These are phyloP conservation scores for Rhynchosporium graminicola DNA, from an alignment of 2,329 filamentous ascomycete species.

Conservation along the genomic window DNA sequence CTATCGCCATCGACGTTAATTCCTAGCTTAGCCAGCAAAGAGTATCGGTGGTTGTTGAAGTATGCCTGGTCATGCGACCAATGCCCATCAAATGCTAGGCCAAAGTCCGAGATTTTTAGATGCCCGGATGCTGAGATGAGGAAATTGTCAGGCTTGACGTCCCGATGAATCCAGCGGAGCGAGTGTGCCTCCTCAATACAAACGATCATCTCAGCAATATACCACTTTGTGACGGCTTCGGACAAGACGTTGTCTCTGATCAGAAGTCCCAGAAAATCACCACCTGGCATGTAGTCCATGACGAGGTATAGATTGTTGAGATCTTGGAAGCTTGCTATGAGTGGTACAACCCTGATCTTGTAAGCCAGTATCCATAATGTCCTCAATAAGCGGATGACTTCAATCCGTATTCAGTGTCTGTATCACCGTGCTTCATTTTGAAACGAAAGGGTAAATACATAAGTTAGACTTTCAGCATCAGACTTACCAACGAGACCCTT, in stretches of 20 bases:
- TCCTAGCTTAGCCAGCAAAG: constrained; percentile 72
- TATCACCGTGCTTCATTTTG: not conserved
- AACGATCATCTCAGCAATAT: constrained; percentile 93
- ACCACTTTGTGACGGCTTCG: constrained; percentile 79
- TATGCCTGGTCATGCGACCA: constrained; percentile 91
- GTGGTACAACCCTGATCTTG: constrained; percentile 70
- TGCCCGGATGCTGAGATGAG: constrained; percentile 86
- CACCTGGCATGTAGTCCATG: constrained; percentile 98
- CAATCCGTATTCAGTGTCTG: not conserved
- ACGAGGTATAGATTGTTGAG: constrained; percentile 81
- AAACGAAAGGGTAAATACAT: not conserved
- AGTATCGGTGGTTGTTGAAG: constrained; percentile 80
- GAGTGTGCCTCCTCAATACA: constrained; percentile 91
- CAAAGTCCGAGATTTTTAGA: constrained; percentile 94
- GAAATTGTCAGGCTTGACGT: constrained; percentile 98
- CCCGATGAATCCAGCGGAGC: constrained; percentile 88
- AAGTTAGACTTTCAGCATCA: not conserved
- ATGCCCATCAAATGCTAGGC: constrained; percentile 90
- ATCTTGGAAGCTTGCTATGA: constrained; percentile 90
- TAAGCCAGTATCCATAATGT: constrained; percentile 19
- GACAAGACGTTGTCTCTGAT: constrained; percentile 82
- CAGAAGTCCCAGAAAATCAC: constrained; percentile 86
- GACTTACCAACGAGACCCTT: constrained; percentile 75
- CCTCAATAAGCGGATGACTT: not conserved
- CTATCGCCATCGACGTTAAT: constrained; percentile 74